Evolutionary conservation across 305 asterid species (phyloP).

Genomic region (Andrographis paniculata): DNA sequence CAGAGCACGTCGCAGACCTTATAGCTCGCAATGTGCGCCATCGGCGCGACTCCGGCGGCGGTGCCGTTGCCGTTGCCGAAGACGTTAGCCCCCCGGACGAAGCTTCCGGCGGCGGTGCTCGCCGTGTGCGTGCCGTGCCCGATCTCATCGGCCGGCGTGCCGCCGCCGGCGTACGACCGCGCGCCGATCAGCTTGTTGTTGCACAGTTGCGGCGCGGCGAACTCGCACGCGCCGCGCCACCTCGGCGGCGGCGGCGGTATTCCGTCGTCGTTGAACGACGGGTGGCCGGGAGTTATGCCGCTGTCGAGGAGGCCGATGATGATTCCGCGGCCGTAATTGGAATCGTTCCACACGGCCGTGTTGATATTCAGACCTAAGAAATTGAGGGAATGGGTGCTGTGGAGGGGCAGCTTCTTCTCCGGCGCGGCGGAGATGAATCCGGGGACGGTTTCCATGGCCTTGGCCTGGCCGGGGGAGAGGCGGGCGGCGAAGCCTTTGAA

Average conservation of each 20-base stretch:
- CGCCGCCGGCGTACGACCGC: conserved; percentile 15
- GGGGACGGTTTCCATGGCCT: conserved; percentile 23
- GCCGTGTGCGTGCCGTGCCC: conserved; percentile 47
- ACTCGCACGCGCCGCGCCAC: conserved; percentile 39
- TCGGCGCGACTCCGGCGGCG: conserved; percentile 41
- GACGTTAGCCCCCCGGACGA: conserved; percentile 23
- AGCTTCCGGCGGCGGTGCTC: conserved; percentile 44
- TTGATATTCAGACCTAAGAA: conserved; percentile 34
- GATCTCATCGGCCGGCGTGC: conserved; percentile 15
- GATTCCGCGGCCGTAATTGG: conserved; percentile 34
- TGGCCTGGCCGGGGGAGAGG: conserved; percentile 26
- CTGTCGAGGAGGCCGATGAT: conserved; percentile 41
- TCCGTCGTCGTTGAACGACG: conserved; percentile 34
- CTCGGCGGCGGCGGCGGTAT: conserved; percentile 42
- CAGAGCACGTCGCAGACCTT: conserved; percentile 22
- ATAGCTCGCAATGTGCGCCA: conserved; percentile 40
- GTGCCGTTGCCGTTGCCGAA: conserved; percentile 34
- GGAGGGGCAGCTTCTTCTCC: conserved; percentile 17
- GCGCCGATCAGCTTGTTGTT: conserved; percentile 47
- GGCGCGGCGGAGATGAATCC: conserved; percentile 35
- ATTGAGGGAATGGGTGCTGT: conserved; percentile 36
- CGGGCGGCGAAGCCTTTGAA: conserved; percentile 42
- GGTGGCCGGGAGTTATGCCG: conserved; percentile 31
- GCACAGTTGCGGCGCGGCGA: conserved; percentile 19
- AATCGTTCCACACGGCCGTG: conserved; percentile 32